These are phyloP conservation scores for Carpinus viminea DNA, from an alignment of 306 rosid genomes.

Conservation along the genomic window DNA sequence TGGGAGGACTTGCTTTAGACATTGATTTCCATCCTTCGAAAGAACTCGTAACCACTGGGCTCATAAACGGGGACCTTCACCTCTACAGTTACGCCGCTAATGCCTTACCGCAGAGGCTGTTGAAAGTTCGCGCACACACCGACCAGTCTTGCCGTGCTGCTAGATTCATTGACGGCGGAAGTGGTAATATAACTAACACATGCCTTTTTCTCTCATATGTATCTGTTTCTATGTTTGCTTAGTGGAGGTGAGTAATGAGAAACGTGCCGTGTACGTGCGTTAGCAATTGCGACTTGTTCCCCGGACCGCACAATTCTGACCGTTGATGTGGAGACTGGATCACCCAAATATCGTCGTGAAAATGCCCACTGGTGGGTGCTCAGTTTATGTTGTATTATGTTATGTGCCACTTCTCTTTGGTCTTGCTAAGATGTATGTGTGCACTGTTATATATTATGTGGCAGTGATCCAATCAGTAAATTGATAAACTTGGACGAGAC, in stretches of 20 bases:
- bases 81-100: neutral
- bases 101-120: neutral
- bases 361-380: neutral
- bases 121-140: neutral
- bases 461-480: constrained; percentile 73
- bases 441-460: constrained; percentile 5
- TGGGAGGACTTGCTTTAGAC: neutral
- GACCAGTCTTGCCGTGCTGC: constrained; percentile 1
- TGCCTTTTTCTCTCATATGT: neutral
- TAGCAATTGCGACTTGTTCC: neutral
- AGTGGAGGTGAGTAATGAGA: neutral
- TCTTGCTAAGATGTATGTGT: neutral
- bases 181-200: neutral
- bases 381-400: neutral
- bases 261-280: neutral
- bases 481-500: constrained; percentile 69
- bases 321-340: constrained; percentile 4
- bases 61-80: neutral
- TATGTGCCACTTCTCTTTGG: neutral
- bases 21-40: neutral
- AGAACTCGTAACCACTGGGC: neutral
- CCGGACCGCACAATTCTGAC: constrained; percentile 4
- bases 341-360: constrained; percentile 9
- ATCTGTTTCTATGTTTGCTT: neutral
- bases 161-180: neutral